These are phyloP conservation scores for Corynascus novoguineensis DNA, from an alignment of 495 filamentous ascomycete genomes.

Conservation along the genomic window DNA sequence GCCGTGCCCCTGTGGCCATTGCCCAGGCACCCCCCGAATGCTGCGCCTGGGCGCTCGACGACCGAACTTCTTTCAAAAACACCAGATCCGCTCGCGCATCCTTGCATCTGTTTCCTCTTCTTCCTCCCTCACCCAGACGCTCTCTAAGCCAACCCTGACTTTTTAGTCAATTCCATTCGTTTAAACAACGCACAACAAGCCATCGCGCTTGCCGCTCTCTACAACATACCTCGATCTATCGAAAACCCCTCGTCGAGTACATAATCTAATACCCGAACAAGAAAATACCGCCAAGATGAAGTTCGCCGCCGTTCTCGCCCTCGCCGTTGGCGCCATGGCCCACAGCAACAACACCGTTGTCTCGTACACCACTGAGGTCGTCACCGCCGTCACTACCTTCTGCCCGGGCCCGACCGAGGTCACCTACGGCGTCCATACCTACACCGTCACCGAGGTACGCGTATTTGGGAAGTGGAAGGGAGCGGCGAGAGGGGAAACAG, in stretches of 20 bases:
- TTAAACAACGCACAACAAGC: constrained; percentile 20
- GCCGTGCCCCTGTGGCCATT: not conserved
- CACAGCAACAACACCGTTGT: constrained; percentile 32
- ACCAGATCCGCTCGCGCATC: constrained; percentile 22
- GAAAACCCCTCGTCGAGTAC: constrained; percentile 36
- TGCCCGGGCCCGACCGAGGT: constrained; percentile 73
- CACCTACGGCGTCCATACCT: constrained; percentile 63
- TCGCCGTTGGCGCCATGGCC: constrained; percentile 58
- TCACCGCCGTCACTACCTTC: constrained; percentile 78
- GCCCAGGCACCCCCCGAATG: too few species aligned
- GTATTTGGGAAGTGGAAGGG: not conserved
- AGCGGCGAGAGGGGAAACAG: not conserved
- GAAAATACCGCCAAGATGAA: constrained; percentile 75
- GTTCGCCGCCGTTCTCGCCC: constrained; percentile 59
- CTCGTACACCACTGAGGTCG: constrained; percentile 66
- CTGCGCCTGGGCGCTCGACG: too few species aligned
- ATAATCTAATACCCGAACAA: constrained; percentile 39
- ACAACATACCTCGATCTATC: constrained; percentile 18
- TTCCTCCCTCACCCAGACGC: constrained; percentile 44
- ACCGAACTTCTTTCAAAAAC: constrained; percentile 39
- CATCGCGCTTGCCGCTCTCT: constrained; percentile 6
- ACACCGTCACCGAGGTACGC: constrained; percentile 67
- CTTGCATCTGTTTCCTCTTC: constrained; percentile 30
- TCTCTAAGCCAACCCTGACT: constrained; percentile 46
- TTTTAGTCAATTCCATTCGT: constrained; percentile 59